Conservation (phyloP, 805 yeast genomes). For the Lachancea dasiensis region DNA sequence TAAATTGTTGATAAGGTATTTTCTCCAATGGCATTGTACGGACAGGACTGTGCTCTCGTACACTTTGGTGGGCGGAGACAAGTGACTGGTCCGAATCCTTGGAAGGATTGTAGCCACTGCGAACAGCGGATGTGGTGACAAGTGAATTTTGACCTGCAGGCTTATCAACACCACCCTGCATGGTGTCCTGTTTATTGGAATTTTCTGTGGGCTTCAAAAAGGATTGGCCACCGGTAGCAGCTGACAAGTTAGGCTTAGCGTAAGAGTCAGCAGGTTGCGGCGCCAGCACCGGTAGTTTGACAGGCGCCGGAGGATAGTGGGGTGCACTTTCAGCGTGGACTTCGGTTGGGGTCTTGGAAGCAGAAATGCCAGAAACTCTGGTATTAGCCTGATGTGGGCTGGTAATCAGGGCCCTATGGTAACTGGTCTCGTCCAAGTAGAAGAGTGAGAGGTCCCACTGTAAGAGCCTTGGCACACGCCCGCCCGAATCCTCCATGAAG, state of each 20-base stretch:
- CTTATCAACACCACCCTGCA: too few species aligned
- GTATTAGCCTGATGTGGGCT: background rate
- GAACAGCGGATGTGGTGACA: background rate
- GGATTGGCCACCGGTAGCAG: background rate
- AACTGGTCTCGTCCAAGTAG: constrained; percentile 36
- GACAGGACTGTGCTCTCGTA: too few species aligned
- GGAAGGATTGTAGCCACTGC: background rate
- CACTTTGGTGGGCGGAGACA: too few species aligned
- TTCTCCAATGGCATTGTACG: too few species aligned
- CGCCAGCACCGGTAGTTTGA: constrained; percentile 2
- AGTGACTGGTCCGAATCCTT: background rate
- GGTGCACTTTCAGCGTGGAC: background rate
- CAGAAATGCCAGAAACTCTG: background rate
- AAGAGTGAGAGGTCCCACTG: constrained; percentile 45
- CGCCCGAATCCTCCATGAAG: constrained; percentile 50
- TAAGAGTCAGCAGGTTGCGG: background rate
- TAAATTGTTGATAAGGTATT: too few species aligned
- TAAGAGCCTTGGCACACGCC: constrained; percentile 46
- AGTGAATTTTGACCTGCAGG: background rate
- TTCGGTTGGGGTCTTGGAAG: background rate
- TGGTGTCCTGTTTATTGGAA: too few species aligned
- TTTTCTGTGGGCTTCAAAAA: too few species aligned
- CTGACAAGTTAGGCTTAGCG: background rate
- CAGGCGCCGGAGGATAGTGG: constrained; percentile 1
- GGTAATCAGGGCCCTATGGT: constrained; percentile 29